Evolutionary conservation across 2,329 filamentous ascomycete genomes (phyloP).

Genomic region (Chalaropsis ovoidea): DNA sequence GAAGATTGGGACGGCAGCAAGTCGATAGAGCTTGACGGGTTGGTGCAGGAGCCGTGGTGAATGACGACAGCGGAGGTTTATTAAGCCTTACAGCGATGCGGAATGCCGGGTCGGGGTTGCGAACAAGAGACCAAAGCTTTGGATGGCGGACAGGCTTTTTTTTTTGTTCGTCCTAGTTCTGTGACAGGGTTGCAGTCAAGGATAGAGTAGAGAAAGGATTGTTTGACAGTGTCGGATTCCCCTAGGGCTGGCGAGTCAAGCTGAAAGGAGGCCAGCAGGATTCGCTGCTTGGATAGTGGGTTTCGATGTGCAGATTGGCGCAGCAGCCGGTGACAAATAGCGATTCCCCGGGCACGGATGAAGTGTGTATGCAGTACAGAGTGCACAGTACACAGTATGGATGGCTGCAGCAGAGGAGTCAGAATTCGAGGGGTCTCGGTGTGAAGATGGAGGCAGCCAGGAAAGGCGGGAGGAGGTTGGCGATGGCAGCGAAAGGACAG

Average conservation of each 20-base stretch:
- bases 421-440: neutral
- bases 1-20: neutral
- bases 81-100: neutral
- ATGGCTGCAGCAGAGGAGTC: neutral
- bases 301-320: slow-evolving; percentile 12
- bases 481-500: neutral
- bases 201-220: slow-evolving; percentile 8
- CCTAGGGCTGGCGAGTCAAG: slow-evolving; percentile 10
- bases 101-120: neutral
- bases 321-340: slow-evolving; percentile 1
- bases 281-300: neutral
- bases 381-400: neutral
- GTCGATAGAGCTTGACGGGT: neutral
- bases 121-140: neutral
- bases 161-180: slow-evolving; percentile 7
- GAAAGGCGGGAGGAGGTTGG: neutral
- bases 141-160: slow-evolving; percentile 1
- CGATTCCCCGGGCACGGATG: neutral
- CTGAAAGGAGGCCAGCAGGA: slow-evolving; percentile 3
- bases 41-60: neutral
- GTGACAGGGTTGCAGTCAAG: slow-evolving; percentile 10
- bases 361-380: neutral
- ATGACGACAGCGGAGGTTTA: neutral
- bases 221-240: slow-evolving; percentile 12
- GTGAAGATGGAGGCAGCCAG: neutral